Conservation (phyloP, 164 flowering plant genomes). For the Vitis cinerea region DNA sequence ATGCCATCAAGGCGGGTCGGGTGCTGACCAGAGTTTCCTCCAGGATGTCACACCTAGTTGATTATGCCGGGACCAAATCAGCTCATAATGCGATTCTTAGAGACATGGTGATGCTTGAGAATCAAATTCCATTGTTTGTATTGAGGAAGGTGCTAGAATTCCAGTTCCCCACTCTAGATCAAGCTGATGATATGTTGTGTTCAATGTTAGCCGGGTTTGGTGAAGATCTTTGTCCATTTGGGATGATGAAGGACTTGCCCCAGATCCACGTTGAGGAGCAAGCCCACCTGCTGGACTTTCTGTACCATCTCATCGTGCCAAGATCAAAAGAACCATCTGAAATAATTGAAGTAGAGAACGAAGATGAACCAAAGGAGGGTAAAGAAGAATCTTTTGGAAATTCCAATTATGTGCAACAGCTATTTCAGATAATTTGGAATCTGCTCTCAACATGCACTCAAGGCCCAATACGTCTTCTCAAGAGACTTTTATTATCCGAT, state of each 20-base stretch:
- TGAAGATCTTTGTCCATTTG: constrained; percentile 45
- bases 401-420: constrained; percentile 7
- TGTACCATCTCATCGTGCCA: constrained; percentile 36
- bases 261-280: constrained; percentile 11
- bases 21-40: constrained; percentile 19
- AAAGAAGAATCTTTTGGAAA: background rate
- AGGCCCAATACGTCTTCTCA: constrained; percentile 12
- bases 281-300: constrained; percentile 40
- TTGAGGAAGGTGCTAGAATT: constrained; percentile 31
- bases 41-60: constrained; percentile 36
- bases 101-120: constrained; percentile 53
- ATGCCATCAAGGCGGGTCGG: constrained; percentile 23
- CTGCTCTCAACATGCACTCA: constrained; percentile 16
- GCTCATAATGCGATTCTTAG: constrained; percentile 43
- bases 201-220: constrained; percentile 35
- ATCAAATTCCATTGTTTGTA: constrained; percentile 53
- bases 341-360: constrained; percentile 5
- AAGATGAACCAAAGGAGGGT: background rate
- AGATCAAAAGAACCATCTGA: constrained; percentile 8
- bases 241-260: constrained; percentile 13
- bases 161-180: constrained; percentile 22
- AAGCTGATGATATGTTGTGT: constrained; percentile 28
- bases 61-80: constrained; percentile 27
- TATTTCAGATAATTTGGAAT: constrained; percentile 13
- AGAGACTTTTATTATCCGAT: constrained; percentile 11